phyloP scores from a whole-genome alignment of 129 eudicot genomes.

The Tagetes patula region DNA sequence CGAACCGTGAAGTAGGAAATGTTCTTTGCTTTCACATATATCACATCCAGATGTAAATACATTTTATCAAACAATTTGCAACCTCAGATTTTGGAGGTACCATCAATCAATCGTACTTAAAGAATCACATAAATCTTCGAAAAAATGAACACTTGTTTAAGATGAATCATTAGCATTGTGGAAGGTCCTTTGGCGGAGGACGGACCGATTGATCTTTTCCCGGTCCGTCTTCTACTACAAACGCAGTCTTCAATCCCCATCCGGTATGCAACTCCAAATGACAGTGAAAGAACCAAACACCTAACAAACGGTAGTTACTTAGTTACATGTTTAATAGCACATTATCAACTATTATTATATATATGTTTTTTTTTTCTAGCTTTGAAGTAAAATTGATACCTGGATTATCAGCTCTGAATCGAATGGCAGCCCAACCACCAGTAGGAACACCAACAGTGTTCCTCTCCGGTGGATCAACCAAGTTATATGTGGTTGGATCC shows the following conservation, averaged over 20 bases:
- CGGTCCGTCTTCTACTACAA: constrained; percentile 59
- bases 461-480: constrained; percentile 74
- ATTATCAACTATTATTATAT: not conserved
- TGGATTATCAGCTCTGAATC: constrained; percentile 72
- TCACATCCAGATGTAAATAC: not conserved
- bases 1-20: not conserved
- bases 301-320: constrained; percentile 24
- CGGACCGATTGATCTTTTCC: constrained; percentile 43
- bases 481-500: constrained; percentile 58
- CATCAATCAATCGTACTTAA: not conserved
- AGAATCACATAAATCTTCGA: not conserved
- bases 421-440: constrained; percentile 73
- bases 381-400: constrained; percentile 32
- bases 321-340: not conserved
- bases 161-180: constrained; percentile 42
- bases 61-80: constrained; percentile 13
- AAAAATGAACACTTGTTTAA: constrained; percentile 8
- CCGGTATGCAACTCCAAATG: constrained; percentile 69
- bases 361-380: not conserved
- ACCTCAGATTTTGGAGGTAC: constrained; percentile 24
- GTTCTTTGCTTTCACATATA: not conserved
- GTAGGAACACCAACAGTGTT: constrained; percentile 71
- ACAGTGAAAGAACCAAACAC: constrained; percentile 75
- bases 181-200: constrained; percentile 74
- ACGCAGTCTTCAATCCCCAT: constrained; percentile 69